Conservation (phyloP, 2,329 filamentous ascomycete genomes). For the Colletotrichum cereale region DNA sequence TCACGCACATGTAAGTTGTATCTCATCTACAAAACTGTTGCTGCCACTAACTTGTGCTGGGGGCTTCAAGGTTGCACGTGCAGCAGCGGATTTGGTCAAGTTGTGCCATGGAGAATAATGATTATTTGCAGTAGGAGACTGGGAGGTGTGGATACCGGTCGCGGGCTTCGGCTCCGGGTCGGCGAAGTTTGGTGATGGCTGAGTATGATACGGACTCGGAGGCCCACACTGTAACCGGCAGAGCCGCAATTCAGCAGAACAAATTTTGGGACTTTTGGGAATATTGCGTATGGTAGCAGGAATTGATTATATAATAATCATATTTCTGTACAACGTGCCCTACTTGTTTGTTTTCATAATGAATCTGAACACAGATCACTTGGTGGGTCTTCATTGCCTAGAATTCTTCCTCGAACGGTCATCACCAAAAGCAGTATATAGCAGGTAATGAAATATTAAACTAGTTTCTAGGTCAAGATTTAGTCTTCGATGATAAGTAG, state of each 20-base stretch:
- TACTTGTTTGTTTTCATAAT: too few species aligned
- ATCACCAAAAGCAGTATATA: too few species aligned
- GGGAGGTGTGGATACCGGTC: constrained; percentile 5
- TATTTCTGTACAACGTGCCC: too few species aligned
- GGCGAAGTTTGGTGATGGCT: not conserved
- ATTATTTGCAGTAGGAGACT: constrained; percentile 3
- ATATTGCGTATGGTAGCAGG: too few species aligned
- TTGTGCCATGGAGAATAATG: constrained; percentile 4
- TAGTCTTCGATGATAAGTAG: too few species aligned
- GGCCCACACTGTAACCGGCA: not conserved
- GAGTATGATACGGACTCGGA: not conserved
- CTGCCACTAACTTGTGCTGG: not conserved
- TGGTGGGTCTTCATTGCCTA: too few species aligned
- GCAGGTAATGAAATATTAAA: too few species aligned
- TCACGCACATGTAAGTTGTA: not conserved
- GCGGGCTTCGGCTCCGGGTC: constrained; percentile 6
- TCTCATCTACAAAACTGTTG: not conserved
- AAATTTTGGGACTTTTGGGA: not conserved
- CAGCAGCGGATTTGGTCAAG: not conserved
- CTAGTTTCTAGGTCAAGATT: too few species aligned
- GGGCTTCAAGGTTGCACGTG: not conserved
- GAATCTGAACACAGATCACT: too few species aligned
- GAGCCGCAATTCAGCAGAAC: not conserved
- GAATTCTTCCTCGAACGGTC: too few species aligned
- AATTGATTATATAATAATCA: too few species aligned